Evolutionary conservation across 805 yeast genomes (phyloP).

Genomic region (Suhomyces sp.): DNA sequence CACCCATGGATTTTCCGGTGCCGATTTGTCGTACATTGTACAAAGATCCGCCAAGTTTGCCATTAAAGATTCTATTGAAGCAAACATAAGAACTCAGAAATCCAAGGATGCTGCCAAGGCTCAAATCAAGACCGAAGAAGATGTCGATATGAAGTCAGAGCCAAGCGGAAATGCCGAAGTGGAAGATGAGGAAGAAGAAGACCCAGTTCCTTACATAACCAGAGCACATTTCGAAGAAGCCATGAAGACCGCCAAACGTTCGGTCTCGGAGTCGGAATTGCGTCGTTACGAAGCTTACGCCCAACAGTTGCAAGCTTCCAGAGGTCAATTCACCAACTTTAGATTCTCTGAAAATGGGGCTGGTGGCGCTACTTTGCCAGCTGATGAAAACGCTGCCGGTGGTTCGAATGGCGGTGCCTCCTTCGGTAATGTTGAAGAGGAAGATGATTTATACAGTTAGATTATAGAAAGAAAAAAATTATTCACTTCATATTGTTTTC

Average conservation of each 20-base stretch:
- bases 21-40: constrained; percentile 93
- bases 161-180: constrained; percentile 32
- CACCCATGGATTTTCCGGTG: constrained; percentile 99
- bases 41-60: constrained; percentile 99
- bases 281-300: constrained; percentile 99
- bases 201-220: constrained; percentile 94
- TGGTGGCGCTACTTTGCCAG: constrained; percentile 7
- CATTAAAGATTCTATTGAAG: constrained; percentile 95
- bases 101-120: constrained; percentile 45
- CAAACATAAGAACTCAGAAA: constrained; percentile 41
- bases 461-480: not conserved
- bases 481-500: too few relatives aligned
- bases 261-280: constrained; percentile 94
- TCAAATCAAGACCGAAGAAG: constrained; percentile 35
- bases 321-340: constrained; percentile 92
- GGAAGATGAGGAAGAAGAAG: constrained; percentile 68
- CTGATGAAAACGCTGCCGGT: constrained; percentile 13
- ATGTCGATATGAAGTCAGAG: constrained; percentile 48
- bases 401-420: constrained; percentile 33
- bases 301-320: constrained; percentile 91
- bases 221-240: constrained; percentile 97
- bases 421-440: constrained; percentile 46
- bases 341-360: constrained; percentile 60
- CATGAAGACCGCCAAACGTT: constrained; percentile 98
- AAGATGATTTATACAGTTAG: constrained; percentile 30